Percentiles rank a stretch among this genome's conserved stretches.
These are phyloP conservation scores for Sarocladiaceae sp. DNA, from an alignment of 2,329 filamentous ascomycete genomes.

Conservation along the genomic window DNA sequence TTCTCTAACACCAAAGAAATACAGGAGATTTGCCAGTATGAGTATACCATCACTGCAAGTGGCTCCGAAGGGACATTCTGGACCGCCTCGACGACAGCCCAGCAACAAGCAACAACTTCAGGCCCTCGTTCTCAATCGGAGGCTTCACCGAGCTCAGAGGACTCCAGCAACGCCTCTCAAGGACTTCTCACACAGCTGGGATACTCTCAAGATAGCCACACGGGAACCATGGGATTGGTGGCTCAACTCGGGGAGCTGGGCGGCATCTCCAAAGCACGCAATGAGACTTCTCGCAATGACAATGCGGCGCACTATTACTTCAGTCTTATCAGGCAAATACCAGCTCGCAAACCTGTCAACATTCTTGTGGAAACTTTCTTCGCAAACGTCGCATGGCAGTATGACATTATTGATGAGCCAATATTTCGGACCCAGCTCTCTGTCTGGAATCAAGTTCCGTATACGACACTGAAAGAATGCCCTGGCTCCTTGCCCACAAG, in stretches of 20 bases:
- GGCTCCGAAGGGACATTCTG: not conserved
- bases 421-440: slow-evolving; percentile 10
- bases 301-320: slow-evolving; percentile 5
- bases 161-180: not conserved
- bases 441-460: slow-evolving; percentile 8
- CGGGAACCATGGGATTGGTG: not conserved
- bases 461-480: slow-evolving; percentile 8
- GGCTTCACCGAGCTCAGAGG: not conserved
- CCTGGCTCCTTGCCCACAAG: slow-evolving; percentile 7
- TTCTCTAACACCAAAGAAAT: not conserved
- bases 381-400: slow-evolving; percentile 12
- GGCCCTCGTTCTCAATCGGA: not conserved
- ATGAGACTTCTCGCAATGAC: not conserved
- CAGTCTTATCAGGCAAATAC: slow-evolving; percentile 10
- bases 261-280: not conserved
- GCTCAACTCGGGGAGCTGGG: not conserved
- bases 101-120: not conserved
- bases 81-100: not conserved
- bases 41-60: not conserved
- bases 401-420: slow-evolving; percentile 12
- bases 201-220: not conserved
- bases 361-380: slow-evolving; percentile 12
- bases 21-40: slow-evolving; percentile 11
- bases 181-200: not conserved
- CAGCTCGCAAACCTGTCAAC: slow-evolving; percentile 7